Percentiles rank a stretch among this genome's conserved stretches.
These are phyloP conservation scores for Salix dunnii DNA, from an alignment of 345 rosid genomes.

Conservation along the genomic window DNA sequence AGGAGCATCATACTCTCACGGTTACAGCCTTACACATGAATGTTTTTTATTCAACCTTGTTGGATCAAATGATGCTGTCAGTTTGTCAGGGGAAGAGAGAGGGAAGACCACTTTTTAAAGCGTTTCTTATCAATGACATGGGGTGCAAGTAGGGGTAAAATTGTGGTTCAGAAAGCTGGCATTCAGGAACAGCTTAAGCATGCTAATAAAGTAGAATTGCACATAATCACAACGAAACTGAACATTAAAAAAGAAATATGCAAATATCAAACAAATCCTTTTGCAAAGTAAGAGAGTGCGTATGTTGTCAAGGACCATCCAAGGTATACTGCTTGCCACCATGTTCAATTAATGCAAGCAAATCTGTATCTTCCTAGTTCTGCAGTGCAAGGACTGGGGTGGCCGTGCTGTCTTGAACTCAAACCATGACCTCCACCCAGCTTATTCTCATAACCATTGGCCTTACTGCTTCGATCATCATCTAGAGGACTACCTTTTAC, in stretches of 20 bases:
- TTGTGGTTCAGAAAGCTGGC: not conserved
- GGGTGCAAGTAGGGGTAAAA: not conserved
- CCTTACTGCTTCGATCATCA: no score
- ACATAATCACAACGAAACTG: not conserved
- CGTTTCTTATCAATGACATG: not conserved
- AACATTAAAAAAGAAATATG: not conserved
- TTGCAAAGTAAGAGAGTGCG: not conserved
- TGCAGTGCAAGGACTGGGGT: not conserved
- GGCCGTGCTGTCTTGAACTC: not conserved
- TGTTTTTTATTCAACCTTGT: not conserved
- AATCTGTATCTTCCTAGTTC: not conserved
- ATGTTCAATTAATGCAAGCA: not conserved
- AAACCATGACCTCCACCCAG: no score
- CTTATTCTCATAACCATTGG: no score
- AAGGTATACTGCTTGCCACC: not conserved
- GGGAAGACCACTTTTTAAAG: not conserved
- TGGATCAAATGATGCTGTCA: not conserved
- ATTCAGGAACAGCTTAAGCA: not conserved
- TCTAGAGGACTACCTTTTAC: no score
- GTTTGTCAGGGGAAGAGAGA: not conserved
- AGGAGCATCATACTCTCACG: not conserved
- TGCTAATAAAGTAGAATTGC: not conserved
- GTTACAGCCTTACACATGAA: not conserved
- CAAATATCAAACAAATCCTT: not conserved
- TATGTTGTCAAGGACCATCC: not conserved